Evolutionary conservation across 768 basidiomycete genomes (phyloP), one percentile per base, ranked within the genome.

Genomic region (Lactifluus volemus): DNA sequence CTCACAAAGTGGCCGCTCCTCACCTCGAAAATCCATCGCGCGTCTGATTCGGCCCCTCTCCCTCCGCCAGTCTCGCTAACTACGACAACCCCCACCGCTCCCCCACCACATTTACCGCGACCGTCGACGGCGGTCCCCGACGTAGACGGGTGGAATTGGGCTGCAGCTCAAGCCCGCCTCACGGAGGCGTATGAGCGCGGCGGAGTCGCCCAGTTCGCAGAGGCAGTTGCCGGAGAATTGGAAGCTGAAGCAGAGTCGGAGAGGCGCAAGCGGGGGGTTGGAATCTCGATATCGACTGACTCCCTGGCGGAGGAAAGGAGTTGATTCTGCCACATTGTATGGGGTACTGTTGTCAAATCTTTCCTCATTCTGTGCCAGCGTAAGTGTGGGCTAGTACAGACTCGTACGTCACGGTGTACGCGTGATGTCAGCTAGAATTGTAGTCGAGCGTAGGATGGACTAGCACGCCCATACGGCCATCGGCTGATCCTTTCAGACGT

Each of bases 201-300:
- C 5, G 86, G 88, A 0, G 72, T 87, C 34, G 66, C 75, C 0
- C 73, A 77, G 1, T 87, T 85, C 84, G 73, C 76, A 10, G 75
- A 81, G 56, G 75, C 73, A n/a, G 83, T 77, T 1, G 64, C 76
- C 55, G 73, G 73, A 30, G 87, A 88, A 68, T 61, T 84, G 51
- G 85, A 88, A 67, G 76, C 76, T 0, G 87, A 89, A 67, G 75
- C 73, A 0, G 71, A 78, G 45, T 61, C 77, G 12, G 85, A 86
- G 67, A 71, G 81, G 51, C 67, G 69, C 17, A 76, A 74, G 49
- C 58, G 72, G 38, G 70, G 69, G 5, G 68, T 70, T 55, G 61
- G 49, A 12, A 60, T 61, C 42, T 49, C 45, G 10, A 8, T 9
- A 38, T 38, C 12, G 38, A 12, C 45, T 19, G 21, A 47, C 4